These are phyloP conservation scores for Withania somnifera DNA, from an alignment of 305 asterid genomes.

Conservation along the genomic window DNA sequence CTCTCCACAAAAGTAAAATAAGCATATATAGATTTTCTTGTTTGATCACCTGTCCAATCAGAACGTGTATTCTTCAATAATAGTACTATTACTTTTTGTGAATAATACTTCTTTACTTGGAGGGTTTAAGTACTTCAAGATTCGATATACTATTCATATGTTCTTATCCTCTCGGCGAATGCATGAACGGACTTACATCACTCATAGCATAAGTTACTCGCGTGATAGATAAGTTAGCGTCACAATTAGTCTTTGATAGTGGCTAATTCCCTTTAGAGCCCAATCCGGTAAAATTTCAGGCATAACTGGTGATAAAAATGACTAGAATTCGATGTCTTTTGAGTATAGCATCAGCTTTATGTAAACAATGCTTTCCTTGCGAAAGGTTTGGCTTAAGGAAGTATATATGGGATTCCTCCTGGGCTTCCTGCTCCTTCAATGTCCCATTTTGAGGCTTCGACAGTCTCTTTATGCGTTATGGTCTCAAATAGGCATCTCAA, in stretches of 20 bases:
- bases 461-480: not conserved
- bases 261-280: not conserved
- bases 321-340: too few relatives aligned
- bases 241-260: not conserved
- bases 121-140: too few relatives aligned
- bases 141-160: not conserved
- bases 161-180: not conserved
- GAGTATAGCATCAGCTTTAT: too few relatives aligned
- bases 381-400: too few relatives aligned
- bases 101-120: too few relatives aligned
- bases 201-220: not conserved
- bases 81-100: too few relatives aligned
- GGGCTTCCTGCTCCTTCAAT: too few relatives aligned
- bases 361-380: too few relatives aligned
- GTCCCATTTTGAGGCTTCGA: not conserved
- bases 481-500: not conserved
- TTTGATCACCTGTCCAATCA: not conserved
- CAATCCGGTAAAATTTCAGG: not conserved
- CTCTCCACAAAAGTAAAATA: not conserved
- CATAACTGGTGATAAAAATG: not conserved
- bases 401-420: too few relatives aligned
- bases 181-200: not conserved
- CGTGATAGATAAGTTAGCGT: not conserved
- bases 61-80: not conserved
- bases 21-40: not conserved